Percentiles rank a stretch among this genome's conserved stretches.
Conservation (phyloP, 495 filamentous ascomycete species). For the Penicillium macrosclerotiorum region DNA sequence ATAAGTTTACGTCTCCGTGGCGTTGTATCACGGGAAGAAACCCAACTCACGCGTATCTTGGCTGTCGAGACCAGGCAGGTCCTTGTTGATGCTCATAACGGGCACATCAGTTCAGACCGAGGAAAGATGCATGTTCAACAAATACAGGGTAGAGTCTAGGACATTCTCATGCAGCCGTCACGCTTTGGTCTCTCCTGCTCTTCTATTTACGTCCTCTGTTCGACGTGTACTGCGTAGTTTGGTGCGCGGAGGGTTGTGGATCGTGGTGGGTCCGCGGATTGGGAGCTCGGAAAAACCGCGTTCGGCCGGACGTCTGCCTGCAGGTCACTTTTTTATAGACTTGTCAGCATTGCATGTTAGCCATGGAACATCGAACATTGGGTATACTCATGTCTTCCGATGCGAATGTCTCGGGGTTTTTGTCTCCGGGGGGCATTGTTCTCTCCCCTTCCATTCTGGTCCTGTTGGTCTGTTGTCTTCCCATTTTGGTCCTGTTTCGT, state of each 20-base stretch:
- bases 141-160: too few relatives aligned
- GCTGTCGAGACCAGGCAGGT: conserved; percentile 31
- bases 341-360: too few relatives aligned
- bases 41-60: conserved; percentile 32
- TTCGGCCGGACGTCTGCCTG: neutral
- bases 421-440: neutral
- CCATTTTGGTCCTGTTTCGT: neutral
- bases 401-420: neutral
- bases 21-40: neutral
- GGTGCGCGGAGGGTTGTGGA: neutral
- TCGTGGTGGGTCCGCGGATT: neutral
- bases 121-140: neutral
- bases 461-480: conserved; percentile 1
- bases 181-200: neutral
- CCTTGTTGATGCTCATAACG: conserved; percentile 27
- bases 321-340: neutral
- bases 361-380: too few relatives aligned
- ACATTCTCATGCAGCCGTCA: neutral
- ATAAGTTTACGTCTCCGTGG: neutral
- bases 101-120: neutral
- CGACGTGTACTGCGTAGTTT: neutral
- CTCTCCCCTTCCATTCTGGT: conserved; percentile 1
- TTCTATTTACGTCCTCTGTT: neutral
- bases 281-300: neutral
- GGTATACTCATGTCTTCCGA: neutral